phyloP scores from a whole-genome alignment of 148 eudicot species.

The Arctostaphylos glauca region DNA sequence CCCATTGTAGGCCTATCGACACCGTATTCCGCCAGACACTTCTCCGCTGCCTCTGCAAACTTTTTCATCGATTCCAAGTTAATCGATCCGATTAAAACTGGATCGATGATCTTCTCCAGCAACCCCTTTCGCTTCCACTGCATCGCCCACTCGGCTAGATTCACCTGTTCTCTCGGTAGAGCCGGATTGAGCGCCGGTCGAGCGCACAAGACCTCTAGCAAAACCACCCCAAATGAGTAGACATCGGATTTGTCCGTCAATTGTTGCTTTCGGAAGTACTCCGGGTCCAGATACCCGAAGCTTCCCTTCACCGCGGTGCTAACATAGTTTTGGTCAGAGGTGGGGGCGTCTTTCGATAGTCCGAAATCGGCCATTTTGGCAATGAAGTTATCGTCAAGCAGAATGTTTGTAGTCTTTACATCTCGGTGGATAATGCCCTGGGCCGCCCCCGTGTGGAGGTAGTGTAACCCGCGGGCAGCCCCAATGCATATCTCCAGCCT shows the following conservation, averaged over 20 bases:
- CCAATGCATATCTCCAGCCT: conserved; percentile 54
- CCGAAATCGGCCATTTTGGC: conserved; percentile 59
- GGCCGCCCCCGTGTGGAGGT: conserved; percentile 56
- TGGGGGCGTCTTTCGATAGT: conserved; percentile 43
- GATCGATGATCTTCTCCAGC: conserved; percentile 68
- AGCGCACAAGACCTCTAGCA: conserved; percentile 82
- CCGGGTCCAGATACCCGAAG: conserved; percentile 90
- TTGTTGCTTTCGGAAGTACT: conserved; percentile 89
- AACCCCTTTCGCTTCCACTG: conserved; percentile 55
- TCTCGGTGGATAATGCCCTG: conserved; percentile 56
- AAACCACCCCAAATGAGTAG: conserved; percentile 87
- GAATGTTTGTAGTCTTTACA: conserved; percentile 51
- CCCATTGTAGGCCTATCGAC: conserved; percentile 93
- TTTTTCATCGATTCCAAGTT: conserved; percentile 62
- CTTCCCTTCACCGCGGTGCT: conserved; percentile 84
- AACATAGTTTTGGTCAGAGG: conserved; percentile 43
- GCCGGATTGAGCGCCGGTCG: conserved; percentile 72
- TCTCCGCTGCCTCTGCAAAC: conserved; percentile 83
- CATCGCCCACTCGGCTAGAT: conserved; percentile 95
- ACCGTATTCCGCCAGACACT: conserved; percentile 82
- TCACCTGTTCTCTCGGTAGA: conserved; percentile 84
- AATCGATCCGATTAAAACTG: conserved; percentile 39
- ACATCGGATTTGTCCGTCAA: conserved; percentile 90
- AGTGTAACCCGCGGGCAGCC: conserved; percentile 51
- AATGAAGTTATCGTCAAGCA: conserved; percentile 40